Conservation (phyloP, 1,139 yeast genomes). For the Fermentozyma sake region DNA sequence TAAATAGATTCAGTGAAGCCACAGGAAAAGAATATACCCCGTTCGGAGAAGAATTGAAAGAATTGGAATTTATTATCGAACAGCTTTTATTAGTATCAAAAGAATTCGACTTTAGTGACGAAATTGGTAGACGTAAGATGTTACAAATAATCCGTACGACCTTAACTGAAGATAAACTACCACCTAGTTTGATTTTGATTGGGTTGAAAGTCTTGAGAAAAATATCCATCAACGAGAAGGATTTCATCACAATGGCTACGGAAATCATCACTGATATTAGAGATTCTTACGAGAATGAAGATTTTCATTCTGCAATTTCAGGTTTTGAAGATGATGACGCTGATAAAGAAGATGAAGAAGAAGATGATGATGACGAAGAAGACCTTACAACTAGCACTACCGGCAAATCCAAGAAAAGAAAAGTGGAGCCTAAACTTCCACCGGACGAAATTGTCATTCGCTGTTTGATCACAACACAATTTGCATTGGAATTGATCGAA, state of each 20-base stretch:
- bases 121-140: conserved; percentile 83
- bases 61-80: conserved; percentile 68
- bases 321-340: conserved; percentile 30
- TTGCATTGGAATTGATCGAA: conserved; percentile 64
- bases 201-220: conserved; percentile 65
- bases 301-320: conserved; percentile 54
- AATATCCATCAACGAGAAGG: conserved; percentile 74
- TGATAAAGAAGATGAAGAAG: conserved; percentile 13
- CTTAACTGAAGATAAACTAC: conserved; percentile 49
- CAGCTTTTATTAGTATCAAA: conserved; percentile 68
- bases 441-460: conserved; percentile 52
- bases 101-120: conserved; percentile 84
- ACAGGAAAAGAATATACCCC: conserved; percentile 23
- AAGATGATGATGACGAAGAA: conserved; percentile 7
- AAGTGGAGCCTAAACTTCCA: conserved; percentile 35
- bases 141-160: conserved; percentile 65
- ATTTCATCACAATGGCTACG: conserved; percentile 78
- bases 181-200: conserved; percentile 50
- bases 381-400: conserved; percentile 5
- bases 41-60: conserved; percentile 40
- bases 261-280: conserved; percentile 83
- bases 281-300: conserved; percentile 54
- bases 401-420: conserved; percentile 22
- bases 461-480: conserved; percentile 67
- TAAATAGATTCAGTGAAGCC: conserved; percentile 10